These are phyloP conservation scores for Penicillium sp. DNA, from an alignment of 2,329 filamentous ascomycete species.

Conservation along the genomic window DNA sequence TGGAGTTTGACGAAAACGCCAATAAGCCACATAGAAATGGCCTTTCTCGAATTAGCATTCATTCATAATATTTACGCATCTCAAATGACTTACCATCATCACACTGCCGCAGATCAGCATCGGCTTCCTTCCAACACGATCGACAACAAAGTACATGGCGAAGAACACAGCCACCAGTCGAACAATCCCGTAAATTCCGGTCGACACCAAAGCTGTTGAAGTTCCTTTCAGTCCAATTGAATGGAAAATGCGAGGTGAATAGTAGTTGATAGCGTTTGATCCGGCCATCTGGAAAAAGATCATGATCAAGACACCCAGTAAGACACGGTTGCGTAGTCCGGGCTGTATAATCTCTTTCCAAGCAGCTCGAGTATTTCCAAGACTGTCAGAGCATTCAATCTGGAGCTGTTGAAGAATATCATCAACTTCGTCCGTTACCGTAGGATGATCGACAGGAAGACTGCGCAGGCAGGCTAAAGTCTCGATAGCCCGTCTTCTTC, in stretches of 20 bases:
- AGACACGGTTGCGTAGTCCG: slow-evolving; percentile 50
- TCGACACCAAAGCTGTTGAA: slow-evolving; percentile 68
- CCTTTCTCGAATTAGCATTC: slow-evolving; percentile 53
- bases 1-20: slow-evolving; percentile 54
- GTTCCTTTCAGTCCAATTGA: slow-evolving; percentile 57
- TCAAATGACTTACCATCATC: slow-evolving; percentile 53
- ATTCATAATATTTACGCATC: slow-evolving; percentile 43
- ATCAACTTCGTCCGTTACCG: slow-evolving; percentile 54
- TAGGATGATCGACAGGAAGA: slow-evolving; percentile 50
- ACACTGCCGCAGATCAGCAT: slow-evolving; percentile 65
- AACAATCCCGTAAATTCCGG: slow-evolving; percentile 38
- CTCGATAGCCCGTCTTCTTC: slow-evolving; percentile 59
- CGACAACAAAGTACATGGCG: slow-evolving; percentile 44
- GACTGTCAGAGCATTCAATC: slow-evolving; percentile 37
- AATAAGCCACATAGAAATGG: slow-evolving; percentile 63
- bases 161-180: slow-evolving; percentile 65
- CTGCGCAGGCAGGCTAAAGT: slow-evolving; percentile 57
- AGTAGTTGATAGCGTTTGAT: slow-evolving; percentile 61
- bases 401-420: slow-evolving; percentile 62
- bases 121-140: slow-evolving; percentile 45
- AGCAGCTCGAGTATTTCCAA: slow-evolving; percentile 46
- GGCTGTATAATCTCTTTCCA: slow-evolving; percentile 47
- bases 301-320: slow-evolving; percentile 52
- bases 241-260: slow-evolving; percentile 51
- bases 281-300: slow-evolving; percentile 52